A percentile compares a stretch with the other conserved stretches of the same genome.
Evolutionary conservation across 768 basidiomycete genomes (phyloP).

Genomic region (Phaeotremella skinneri): DNA sequence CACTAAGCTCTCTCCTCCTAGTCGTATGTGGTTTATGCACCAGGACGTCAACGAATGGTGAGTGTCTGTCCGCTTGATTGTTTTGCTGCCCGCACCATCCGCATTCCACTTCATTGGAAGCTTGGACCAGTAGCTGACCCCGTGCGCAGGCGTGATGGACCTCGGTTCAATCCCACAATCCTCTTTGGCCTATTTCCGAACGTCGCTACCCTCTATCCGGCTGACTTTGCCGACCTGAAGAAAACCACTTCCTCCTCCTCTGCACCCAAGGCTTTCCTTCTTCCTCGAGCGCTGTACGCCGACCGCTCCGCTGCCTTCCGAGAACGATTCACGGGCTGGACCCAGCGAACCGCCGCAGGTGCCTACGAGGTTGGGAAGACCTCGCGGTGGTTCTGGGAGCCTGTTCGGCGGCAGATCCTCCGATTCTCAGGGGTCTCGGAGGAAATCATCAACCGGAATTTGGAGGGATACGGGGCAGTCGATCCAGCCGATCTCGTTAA

Average conservation of each 20-base stretch:
- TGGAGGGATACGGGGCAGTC: slow-evolving; percentile 45
- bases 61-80: slow-evolving; percentile 10
- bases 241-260: slow-evolving; percentile 32
- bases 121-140: no score
- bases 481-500: slow-evolving; percentile 30
- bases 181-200: slow-evolving; percentile 69
- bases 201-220: slow-evolving; percentile 59
- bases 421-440: slow-evolving; percentile 62
- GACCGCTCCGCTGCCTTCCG: slow-evolving; percentile 77
- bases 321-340: slow-evolving; percentile 62
- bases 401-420: slow-evolving; percentile 65
- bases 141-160: slow-evolving; percentile 76
- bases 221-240: slow-evolving; percentile 71
- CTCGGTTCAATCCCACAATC: slow-evolving; percentile 74
- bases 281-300: slow-evolving; percentile 66
- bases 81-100: no score
- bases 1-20: slow-evolving; percentile 58
- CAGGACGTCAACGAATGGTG: slow-evolving; percentile 42
- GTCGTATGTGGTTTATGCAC: slow-evolving; percentile 69
- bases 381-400: slow-evolving; percentile 72
- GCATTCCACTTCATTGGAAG: no score
- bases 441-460: slow-evolving; percentile 39
- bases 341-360: slow-evolving; percentile 68
- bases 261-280: slow-evolving; percentile 60
- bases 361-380: slow-evolving; percentile 55